A percentile compares a stretch with the other conserved stretches of the same genome.
These are phyloP conservation scores for Lojkania enalia DNA, from an alignment of 2,329 filamentous ascomycete species.

Conservation along the genomic window DNA sequence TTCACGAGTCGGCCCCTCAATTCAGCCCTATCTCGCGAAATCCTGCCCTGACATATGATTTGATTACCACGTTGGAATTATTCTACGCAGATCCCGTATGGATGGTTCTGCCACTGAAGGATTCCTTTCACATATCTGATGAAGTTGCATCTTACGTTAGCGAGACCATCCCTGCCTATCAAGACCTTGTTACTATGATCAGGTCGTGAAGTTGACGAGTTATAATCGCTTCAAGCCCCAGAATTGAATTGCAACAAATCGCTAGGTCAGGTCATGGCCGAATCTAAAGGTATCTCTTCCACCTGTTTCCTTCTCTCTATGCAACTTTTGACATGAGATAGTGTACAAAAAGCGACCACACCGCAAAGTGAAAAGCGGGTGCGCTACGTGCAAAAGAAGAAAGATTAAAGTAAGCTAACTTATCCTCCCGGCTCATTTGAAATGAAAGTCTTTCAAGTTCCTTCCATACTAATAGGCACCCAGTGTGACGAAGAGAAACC, in stretches of 20 bases:
- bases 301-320: neutral
- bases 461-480: slow-evolving; percentile 4
- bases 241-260: neutral
- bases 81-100: no score
- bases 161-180: no score
- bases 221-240: neutral
- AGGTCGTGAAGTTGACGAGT: no score
- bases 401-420: neutral
- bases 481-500: slow-evolving; percentile 26
- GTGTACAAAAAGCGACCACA: slow-evolving; percentile 3
- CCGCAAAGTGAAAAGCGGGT: slow-evolving; percentile 2
- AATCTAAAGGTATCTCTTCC: neutral
- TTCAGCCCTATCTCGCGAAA: no score
- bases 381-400: slow-evolving; percentile 2
- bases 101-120: no score
- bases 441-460: neutral
- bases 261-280: neutral
- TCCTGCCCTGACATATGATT: no score
- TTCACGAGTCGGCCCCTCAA: no score
- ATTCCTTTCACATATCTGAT: no score
- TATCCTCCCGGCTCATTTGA: neutral
- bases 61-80: no score
- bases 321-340: neutral
- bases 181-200: no score
- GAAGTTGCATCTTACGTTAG: no score